Conservation (phyloP, 768 basidiomycete species). For the Crepidotus variabilis region DNA sequence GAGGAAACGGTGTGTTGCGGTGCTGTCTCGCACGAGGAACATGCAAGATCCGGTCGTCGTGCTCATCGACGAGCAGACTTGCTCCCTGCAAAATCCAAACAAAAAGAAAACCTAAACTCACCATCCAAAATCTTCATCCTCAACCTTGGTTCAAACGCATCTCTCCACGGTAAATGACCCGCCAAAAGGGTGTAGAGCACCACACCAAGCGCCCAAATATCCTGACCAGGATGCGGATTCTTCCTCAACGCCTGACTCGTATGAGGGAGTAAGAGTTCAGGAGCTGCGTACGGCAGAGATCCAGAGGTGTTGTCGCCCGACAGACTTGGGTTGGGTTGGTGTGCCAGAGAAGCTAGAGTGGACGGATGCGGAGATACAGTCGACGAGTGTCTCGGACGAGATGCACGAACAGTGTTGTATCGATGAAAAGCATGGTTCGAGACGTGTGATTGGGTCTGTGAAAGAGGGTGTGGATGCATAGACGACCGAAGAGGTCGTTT, state of each 20-base stretch:
- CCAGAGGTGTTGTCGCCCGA: constrained; percentile 43
- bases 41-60: too few species aligned
- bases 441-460: constrained; percentile 5
- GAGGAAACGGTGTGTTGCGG: too few species aligned
- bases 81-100: too few species aligned
- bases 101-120: constrained; percentile 25
- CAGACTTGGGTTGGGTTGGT: neutral
- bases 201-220: constrained; percentile 95
- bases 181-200: constrained; percentile 83
- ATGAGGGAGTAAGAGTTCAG: constrained; percentile 76
- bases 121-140: constrained; percentile 91
- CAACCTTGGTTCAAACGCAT: constrained; percentile 87
- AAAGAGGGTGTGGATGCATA: neutral
- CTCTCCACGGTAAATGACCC: constrained; percentile 82
- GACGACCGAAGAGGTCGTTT: neutral
- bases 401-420: constrained; percentile 14
- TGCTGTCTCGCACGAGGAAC: too few species aligned
- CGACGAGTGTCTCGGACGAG: constrained; percentile 30
- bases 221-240: constrained; percentile 68
- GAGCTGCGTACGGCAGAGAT: constrained; percentile 87
- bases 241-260: constrained; percentile 21
- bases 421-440: constrained; percentile 21
- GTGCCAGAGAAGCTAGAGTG: constrained; percentile 33
- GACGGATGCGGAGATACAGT: constrained; percentile 18
- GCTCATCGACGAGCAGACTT: too few species aligned